Evolutionary conservation across 1,284 basidiomycete genomes (phyloP).

Genomic region (Bjerkandera adusta): DNA sequence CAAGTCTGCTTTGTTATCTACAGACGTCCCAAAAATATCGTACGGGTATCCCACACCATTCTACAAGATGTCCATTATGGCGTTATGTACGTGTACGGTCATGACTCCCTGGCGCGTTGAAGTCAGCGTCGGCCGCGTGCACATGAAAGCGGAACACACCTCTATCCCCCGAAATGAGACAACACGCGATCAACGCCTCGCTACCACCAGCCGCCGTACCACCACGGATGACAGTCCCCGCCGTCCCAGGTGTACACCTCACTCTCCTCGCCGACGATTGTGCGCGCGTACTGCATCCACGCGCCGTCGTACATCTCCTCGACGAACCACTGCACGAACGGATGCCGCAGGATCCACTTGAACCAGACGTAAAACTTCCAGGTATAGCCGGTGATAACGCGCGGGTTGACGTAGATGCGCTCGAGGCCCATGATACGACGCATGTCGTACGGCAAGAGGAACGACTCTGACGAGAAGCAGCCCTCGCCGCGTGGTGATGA

Average conservation of each 20-base stretch:
- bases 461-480: conserved; percentile 54
- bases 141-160: too few relatives aligned
- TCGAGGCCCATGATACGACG: conserved; percentile 42
- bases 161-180: too few relatives aligned
- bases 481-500: conserved; percentile 34
- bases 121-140: too few relatives aligned
- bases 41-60: too few relatives aligned
- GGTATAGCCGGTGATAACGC: conserved; percentile 38
- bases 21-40: too few relatives aligned
- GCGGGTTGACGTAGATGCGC: conserved; percentile 45
- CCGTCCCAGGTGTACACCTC: conserved; percentile 36
- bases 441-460: conserved; percentile 53
- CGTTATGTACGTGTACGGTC: too few relatives aligned
- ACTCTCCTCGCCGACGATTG: conserved; percentile 37
- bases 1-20: too few relatives aligned
- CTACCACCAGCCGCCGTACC: conserved; percentile 19
- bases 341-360: conserved; percentile 44
- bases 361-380: conserved; percentile 42
- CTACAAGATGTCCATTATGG: too few relatives aligned
- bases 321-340: conserved; percentile 45
- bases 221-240: conserved; percentile 37
- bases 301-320: conserved; percentile 35
- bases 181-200: too few relatives aligned
- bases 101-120: too few relatives aligned
- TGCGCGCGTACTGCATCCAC: conserved; percentile 36